These are phyloP conservation scores for Sporothrix protearum DNA, from an alignment of 2,329 filamentous ascomycete genomes.

Conservation along the genomic window DNA sequence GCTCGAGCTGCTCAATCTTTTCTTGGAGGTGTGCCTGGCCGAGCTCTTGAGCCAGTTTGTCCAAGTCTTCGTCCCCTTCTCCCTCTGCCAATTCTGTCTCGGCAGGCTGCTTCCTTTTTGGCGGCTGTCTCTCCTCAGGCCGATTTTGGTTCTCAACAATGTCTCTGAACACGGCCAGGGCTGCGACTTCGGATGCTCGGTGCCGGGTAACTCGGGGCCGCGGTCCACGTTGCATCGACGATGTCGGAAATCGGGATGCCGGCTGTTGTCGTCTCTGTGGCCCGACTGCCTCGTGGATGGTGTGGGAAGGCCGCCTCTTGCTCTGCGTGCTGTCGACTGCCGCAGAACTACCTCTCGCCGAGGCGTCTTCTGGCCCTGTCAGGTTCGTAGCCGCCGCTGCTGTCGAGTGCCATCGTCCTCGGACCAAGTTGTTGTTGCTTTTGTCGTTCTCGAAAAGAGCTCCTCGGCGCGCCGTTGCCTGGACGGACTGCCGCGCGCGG, in stretches of 20 bases:
- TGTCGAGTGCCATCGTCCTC: slow-evolving; percentile 20
- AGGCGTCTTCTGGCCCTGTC: neutral
- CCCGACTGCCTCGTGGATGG: neutral
- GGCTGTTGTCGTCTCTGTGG: neutral
- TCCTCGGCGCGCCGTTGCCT: slow-evolving; percentile 5
- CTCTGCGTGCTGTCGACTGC: neutral
- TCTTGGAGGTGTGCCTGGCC: neutral
- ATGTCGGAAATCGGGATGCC: neutral
- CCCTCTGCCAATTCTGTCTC: neutral
- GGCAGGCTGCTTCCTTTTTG: neutral
- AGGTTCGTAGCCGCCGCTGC: neutral
- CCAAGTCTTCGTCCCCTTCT: neutral
- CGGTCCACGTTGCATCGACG: neutral
- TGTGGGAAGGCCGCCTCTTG: no score
- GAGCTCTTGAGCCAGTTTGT: neutral
- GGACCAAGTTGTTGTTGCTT: neutral
- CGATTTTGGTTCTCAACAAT: slow-evolving; percentile 25
- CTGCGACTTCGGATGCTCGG: slow-evolving; percentile 19
- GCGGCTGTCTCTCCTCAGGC: neutral
- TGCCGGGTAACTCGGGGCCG: neutral
- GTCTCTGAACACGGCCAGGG: slow-evolving; percentile 29
- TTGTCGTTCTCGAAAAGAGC: neutral
- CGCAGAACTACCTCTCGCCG: neutral
- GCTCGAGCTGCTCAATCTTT: neutral
- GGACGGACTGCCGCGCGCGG: slow-evolving; percentile 22